Evolutionary conservation across 176 grass and related monocot genomes (phyloP).

Genomic region (Oryza brachyantha): DNA sequence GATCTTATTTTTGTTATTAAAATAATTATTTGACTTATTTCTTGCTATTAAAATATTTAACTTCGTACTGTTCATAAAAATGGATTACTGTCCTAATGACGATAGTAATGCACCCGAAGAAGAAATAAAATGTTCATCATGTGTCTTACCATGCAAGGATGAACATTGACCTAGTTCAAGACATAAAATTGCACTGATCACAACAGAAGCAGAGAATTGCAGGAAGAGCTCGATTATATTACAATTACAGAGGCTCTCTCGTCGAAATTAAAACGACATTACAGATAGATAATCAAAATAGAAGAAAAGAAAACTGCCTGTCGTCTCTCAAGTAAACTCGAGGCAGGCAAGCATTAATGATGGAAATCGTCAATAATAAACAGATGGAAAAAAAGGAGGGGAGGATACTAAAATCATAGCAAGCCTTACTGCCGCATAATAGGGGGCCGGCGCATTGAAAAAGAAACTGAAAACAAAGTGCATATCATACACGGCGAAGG

Average conservation of each 20-base stretch:
- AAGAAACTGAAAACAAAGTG: conserved; percentile 6
- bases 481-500: conserved; percentile 40
- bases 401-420: conserved; percentile 3
- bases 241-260: conserved; percentile 47
- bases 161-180: not conserved
- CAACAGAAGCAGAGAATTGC: not conserved
- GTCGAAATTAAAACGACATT: conserved; percentile 37
- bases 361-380: conserved; percentile 1
- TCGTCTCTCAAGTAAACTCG: conserved; percentile 36
- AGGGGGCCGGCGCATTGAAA: conserved; percentile 33
- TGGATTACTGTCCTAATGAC: too few relatives aligned
- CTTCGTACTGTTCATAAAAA: too few relatives aligned
- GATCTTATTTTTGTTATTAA: too few relatives aligned
- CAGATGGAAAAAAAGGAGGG: not conserved
- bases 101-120: too few relatives aligned
- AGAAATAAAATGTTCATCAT: too few relatives aligned
- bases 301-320: conserved; percentile 15
- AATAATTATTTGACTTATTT: too few relatives aligned
- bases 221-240: conserved; percentile 50
- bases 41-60: too few relatives aligned
- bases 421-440: conserved; percentile 46
- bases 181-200: not conserved
- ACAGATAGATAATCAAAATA: conserved; percentile 35
- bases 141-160: not conserved
- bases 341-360: conserved; percentile 28